Base-by-base conservation (phyloP, 2,329 filamentous ascomycete species). In the Blastomyces gilchristii region DNA sequence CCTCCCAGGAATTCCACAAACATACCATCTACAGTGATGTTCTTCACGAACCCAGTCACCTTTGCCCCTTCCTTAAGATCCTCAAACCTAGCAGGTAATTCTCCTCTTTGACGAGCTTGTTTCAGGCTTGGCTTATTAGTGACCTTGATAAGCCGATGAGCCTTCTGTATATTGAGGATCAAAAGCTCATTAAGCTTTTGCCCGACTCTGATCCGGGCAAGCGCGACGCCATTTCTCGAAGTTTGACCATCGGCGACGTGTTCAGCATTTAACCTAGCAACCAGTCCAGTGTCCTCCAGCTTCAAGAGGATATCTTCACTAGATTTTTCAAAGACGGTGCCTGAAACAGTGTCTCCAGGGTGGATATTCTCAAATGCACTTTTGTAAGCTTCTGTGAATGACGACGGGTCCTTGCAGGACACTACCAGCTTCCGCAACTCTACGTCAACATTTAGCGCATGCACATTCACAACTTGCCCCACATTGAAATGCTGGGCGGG, bases 381-480 rank as follows among this genome's bases (percentile, higher is more conserved):
- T 64, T 85, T 84, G 71, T 94, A 90, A 71, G 89, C 88, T 49
- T 90, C 86, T 11, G 89, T 88, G 69, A 94, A 90, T 0, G 85
- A 85, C 34, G 87, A 85, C 9, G 90, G 89, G 68, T 96, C 91
- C 76, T 96, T 96, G 82, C 94, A 99, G 25, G 93, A 96, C 4
- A 99, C 89, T 47, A 90, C 85, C 67, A 99, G 83, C 68, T 88
- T 87, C 65, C 83, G 81, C 49, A 83, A 80, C 63, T 88, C 85
- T 0, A 86, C 79, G 68, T 96, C 86, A 59, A 97, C 85, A 59
- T 87, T 89, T 43, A 96, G 76, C n/a, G 95, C 86, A 70, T 93
- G 90, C 25, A 97, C 89, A 70, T 86, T 95, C 67, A 99, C 88
- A 1, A 96, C 93, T 74, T 99, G 94, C 0, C 94, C 95, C 53